These are phyloP conservation scores for Neophaeococcomyces mojaviensis DNA, from an alignment of 2,329 filamentous ascomycete species.

Conservation along the genomic window DNA sequence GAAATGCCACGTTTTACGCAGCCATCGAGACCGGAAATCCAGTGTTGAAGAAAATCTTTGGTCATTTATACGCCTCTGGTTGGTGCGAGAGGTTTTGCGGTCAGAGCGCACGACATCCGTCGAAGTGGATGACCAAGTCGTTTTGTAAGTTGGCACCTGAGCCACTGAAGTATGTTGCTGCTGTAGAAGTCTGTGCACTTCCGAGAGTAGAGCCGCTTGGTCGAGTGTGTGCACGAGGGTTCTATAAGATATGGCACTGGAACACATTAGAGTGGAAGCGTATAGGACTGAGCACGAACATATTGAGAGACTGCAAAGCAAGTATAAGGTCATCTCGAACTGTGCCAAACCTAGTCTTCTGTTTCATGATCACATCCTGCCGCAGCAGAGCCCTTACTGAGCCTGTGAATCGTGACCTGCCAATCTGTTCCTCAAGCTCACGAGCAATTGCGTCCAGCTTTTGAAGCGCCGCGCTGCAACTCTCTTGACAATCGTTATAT, in stretches of 20 bases:
- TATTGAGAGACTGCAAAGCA: background rate
- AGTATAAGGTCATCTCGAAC: background rate
- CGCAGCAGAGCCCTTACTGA: background rate
- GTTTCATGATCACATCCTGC: background rate
- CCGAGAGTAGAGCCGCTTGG: no score
- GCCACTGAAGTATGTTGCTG: no score
- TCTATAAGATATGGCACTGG: no score
- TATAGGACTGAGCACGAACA: no score
- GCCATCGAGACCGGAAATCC: background rate
- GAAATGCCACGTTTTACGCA: background rate
- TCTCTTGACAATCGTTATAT: background rate
- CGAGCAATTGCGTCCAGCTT: background rate
- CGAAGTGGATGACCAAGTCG: no score
- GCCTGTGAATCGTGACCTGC: background rate
- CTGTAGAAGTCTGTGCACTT: no score
- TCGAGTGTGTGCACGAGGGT: no score
- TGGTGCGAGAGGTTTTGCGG: no score
- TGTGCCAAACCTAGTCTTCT: background rate
- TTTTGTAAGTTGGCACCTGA: no score
- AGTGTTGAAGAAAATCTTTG: background rate
- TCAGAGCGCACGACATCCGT: no score
- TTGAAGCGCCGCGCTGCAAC: background rate
- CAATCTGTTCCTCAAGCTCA: background rate
- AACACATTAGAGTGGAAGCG: no score
- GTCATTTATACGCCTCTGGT: background rate